Conservation (phyloP, 371 early-diverging fungal genomes). For the Thermomucor indicae-seudaticae region DNA sequence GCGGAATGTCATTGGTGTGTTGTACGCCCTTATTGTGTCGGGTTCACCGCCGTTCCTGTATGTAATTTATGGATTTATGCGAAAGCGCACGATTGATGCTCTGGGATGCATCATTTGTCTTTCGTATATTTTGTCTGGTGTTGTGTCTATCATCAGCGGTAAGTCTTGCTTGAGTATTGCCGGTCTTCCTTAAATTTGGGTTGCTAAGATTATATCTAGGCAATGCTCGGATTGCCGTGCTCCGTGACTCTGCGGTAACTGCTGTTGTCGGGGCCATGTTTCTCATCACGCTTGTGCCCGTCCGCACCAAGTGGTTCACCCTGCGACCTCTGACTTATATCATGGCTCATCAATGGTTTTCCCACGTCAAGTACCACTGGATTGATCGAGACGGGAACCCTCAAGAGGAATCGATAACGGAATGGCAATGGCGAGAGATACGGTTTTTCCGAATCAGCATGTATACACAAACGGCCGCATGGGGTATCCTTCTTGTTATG, state of each 20-base stretch:
- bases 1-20: slow-evolving; percentile 16
- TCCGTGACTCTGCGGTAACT: slow-evolving; percentile 43
- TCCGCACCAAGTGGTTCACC: slow-evolving; percentile 27
- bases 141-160: slow-evolving; percentile 31
- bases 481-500: slow-evolving; percentile 28
- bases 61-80: slow-evolving; percentile 20
- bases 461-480: slow-evolving; percentile 17
- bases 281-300: slow-evolving; percentile 37
- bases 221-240: slow-evolving; percentile 35
- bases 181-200: background rate
- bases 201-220: slow-evolving; percentile 10
- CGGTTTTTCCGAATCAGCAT: slow-evolving; percentile 18
- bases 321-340: slow-evolving; percentile 31
- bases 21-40: slow-evolving; percentile 42
- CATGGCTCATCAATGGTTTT: slow-evolving; percentile 30
- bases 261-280: slow-evolving; percentile 38
- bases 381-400: slow-evolving; percentile 17
- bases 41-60: slow-evolving; percentile 41
- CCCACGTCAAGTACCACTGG: slow-evolving; percentile 18
- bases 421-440: slow-evolving; percentile 29
- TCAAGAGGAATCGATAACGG: slow-evolving; percentile 12
- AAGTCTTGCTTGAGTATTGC: background rate
- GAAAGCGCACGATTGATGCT: slow-evolving; percentile 26
- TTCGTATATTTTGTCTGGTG: slow-evolving; percentile 37
- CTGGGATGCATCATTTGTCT: slow-evolving; percentile 36